Evolutionary conservation across 169 alveolate species (phyloP).

Genomic region (Ichthyophthirius multifiliis): DNA sequence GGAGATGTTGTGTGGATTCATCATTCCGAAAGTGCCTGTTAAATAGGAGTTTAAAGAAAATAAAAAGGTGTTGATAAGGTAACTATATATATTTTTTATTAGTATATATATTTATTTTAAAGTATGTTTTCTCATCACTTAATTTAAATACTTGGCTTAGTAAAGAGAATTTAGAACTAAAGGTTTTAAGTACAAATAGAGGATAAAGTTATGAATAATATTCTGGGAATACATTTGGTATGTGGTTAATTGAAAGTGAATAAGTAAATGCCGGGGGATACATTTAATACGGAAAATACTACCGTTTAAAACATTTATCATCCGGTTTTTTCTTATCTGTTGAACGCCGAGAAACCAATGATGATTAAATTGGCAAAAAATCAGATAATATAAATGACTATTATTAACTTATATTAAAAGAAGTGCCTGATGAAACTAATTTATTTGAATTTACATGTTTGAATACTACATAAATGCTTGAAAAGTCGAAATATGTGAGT

Average conservation of each 20-base stretch:
- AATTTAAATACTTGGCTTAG: background rate
- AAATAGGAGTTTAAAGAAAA: slow-evolving; percentile 1
- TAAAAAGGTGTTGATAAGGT: background rate
- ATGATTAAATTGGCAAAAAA: background rate
- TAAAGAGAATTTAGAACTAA: background rate
- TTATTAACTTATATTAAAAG: background rate
- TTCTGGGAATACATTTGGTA: slow-evolving; percentile 8
- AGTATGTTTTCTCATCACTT: background rate
- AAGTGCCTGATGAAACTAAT: background rate
- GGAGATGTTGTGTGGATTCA: slow-evolving; percentile 44
- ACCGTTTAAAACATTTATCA: slow-evolving; percentile 1
- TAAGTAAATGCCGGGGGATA: background rate
- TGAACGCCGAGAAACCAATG: background rate
- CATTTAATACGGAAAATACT: background rate
- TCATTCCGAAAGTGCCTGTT: slow-evolving; percentile 28
- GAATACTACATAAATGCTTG: too few species aligned
- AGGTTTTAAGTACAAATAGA: background rate
- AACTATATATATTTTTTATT: background rate
- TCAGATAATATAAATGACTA: background rate
- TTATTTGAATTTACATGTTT: background rate
- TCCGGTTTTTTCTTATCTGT: slow-evolving; percentile 1
- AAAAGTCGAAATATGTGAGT: background rate
- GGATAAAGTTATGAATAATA: background rate
- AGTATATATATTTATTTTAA: too few species aligned
- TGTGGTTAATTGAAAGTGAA: slow-evolving; percentile 13